phyloP scores from a whole-genome alignment of 306 rosid species.

The Rubus parviflorus region DNA sequence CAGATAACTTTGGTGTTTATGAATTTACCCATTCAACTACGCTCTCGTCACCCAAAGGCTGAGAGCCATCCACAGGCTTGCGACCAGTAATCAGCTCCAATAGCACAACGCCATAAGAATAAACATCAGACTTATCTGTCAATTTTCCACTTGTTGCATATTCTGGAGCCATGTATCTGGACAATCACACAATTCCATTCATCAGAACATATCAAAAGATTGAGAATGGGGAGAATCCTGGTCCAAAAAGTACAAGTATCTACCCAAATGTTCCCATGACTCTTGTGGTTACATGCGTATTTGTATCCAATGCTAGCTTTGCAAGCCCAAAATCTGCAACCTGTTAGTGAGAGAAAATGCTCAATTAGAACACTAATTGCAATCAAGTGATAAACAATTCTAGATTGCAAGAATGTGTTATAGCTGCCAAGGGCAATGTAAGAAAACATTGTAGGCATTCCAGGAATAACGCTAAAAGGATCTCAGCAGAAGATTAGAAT shows the following conservation, averaged over 20 bases:
- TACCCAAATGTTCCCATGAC: slow-evolving; percentile 99
- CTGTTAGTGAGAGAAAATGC: slow-evolving; percentile 45
- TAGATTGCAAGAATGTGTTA: not conserved
- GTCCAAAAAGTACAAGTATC: slow-evolving; percentile 22
- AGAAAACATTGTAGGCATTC: not conserved
- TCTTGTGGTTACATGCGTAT: slow-evolving; percentile 92
- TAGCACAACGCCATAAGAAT: slow-evolving; percentile 91
- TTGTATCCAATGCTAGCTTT: slow-evolving; percentile 77
- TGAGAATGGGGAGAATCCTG: not conserved
- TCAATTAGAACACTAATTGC: slow-evolving; percentile 22
- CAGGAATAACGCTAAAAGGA: not conserved
- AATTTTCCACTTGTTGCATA: slow-evolving; percentile 98
- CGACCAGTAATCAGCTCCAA: slow-evolving; percentile 96
- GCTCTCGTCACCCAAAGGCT: slow-evolving; percentile 95
- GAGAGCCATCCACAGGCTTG: slow-evolving; percentile 90
- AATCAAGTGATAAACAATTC: not conserved
- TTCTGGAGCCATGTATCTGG: slow-evolving; percentile 98
- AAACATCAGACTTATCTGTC: slow-evolving; percentile 96
- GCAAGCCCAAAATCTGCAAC: slow-evolving; percentile 99
- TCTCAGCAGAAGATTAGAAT: not conserved
- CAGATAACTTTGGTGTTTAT: not conserved
- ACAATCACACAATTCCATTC: slow-evolving; percentile 33
- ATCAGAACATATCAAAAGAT: slow-evolving; percentile 26
- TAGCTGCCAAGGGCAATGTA: slow-evolving; percentile 2
- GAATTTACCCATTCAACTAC: slow-evolving; percentile 93